phyloP scores from a whole-genome alignment of 2,329 filamentous ascomycete species.

The Fusarium veterinarium region DNA sequence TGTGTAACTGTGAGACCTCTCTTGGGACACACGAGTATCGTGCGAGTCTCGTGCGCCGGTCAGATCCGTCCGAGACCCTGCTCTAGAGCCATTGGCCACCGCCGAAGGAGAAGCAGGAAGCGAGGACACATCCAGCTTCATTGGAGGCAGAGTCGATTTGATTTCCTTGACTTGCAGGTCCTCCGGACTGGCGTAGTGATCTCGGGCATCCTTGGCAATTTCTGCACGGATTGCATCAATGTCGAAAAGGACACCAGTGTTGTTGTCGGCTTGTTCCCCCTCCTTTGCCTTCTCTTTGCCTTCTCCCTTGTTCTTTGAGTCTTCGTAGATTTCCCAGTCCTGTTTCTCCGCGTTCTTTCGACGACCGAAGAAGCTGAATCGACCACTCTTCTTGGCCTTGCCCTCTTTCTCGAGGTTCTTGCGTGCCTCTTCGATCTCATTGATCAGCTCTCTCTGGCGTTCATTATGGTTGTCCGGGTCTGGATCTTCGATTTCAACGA shows the following conservation, averaged over 20 bases:
- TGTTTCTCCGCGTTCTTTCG: constrained; percentile 86
- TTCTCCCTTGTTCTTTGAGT: constrained; percentile 60
- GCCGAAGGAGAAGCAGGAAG: constrained; percentile 39
- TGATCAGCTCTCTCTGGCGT: constrained; percentile 91
- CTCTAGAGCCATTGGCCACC: constrained; percentile 34
- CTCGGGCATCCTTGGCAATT: constrained; percentile 75
- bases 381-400: constrained; percentile 68
- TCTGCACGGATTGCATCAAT: constrained; percentile 93
- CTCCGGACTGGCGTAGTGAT: constrained; percentile 58
- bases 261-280: constrained; percentile 57
- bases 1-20: constrained; percentile 38
- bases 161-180: constrained; percentile 79
- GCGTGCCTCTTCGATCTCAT: constrained; percentile 94
- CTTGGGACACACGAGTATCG: constrained; percentile 38
- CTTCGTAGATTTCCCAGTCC: constrained; percentile 95
- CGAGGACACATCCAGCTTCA: constrained; percentile 77
- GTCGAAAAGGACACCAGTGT: constrained; percentile 84
- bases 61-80: constrained; percentile 31
- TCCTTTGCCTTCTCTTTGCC: constrained; percentile 47
- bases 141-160: constrained; percentile 87
- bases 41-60: constrained; percentile 38
- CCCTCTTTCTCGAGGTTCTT: constrained; percentile 86
- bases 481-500: constrained; percentile 95
- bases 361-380: constrained; percentile 82
- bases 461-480: constrained; percentile 93